Conservation (phyloP, 225 moss, liverwort and hornwort species). For the Lunularia cruciata region DNA sequence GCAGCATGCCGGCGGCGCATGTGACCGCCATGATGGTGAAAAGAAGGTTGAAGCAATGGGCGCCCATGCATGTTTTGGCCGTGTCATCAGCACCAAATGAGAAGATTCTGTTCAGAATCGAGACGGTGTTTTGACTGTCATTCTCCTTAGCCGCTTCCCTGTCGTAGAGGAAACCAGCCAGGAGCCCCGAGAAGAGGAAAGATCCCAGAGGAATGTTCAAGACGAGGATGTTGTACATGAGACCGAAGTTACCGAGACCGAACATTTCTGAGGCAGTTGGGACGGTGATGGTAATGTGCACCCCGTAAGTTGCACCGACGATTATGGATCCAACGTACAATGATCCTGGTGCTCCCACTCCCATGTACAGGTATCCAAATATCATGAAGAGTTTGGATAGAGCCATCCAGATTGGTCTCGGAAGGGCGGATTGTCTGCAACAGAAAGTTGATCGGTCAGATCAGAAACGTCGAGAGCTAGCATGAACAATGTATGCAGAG, state of each 20-base stretch:
- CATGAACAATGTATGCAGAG: neutral
- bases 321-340: conserved; percentile 69
- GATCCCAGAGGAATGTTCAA: conserved; percentile 84
- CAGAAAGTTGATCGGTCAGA: conserved; percentile 18
- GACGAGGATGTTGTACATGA: conserved; percentile 75
- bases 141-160: conserved; percentile 50
- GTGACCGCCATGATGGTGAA: conserved; percentile 39
- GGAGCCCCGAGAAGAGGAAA: conserved; percentile 79
- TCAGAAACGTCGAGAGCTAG: conserved; percentile 29
- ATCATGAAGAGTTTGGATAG: conserved; percentile 66
- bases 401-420: conserved; percentile 83
- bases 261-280: conserved; percentile 89
- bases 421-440: conserved; percentile 50
- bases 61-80: conserved; percentile 28
- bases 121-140: neutral
- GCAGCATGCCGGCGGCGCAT: conserved; percentile 29
- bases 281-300: conserved; percentile 76
- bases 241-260: conserved; percentile 73
- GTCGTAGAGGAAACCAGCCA: conserved; percentile 86
- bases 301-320: conserved; percentile 76
- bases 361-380: conserved; percentile 67
- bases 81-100: conserved; percentile 5
- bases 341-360: conserved; percentile 60
- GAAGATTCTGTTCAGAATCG: neutral
- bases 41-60: conserved; percentile 31